Evolutionary conservation across 2,329 filamentous ascomycete species (phyloP), one percentile per base, ranked within the genome.

Genomic region (Fusarium mundagurra): DNA sequence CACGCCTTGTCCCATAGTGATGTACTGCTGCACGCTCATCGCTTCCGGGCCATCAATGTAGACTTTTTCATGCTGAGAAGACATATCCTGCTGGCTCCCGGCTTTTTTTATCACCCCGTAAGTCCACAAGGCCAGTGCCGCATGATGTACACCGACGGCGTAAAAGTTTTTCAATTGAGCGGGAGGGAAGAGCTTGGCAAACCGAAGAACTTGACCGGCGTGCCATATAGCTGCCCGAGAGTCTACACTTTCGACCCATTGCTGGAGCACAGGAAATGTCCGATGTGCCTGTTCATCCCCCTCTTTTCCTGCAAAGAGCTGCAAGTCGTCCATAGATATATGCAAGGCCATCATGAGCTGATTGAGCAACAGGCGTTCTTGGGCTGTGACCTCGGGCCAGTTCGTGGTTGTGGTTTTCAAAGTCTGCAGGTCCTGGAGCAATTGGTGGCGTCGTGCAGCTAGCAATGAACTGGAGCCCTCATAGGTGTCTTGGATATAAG

Each of bases 131-230:
- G 90, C 89, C 9, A 94, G 83, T 18, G 88, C 87, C 8, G 91
- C 91, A 78, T 94, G 92, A 77, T 93, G 92, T 1, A 93, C 87
- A 0, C 89, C 90, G 12, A 94, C 88, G 1, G 92, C 91, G 70
- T 90, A 89, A 78, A 94, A 93, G 71, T 92, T 90, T 48, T 89
- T 88, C 8, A 93, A 80, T 17, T 88, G 84, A 0, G 86, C 85
- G 4, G 83, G 79, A 0, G 89, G 86, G 54, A 91, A 88, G 54
- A 82, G 69, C 76, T 87, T 88, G 5, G 90, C 91, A 45, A 88
- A 87, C 13, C 90, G 87, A 10, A 94, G 79, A 4, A 92, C 86
- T 79, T 93, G 92, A 0, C 90, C 92, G 3, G 92, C 92, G 73
- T 92, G 90, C 88, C 89, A 93, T 2, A 93, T 79, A 16, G 91